Evolutionary conservation across 2,329 filamentous ascomycete genomes (phyloP), one percentile per base, ranked within the genome.

Genomic region (Verticillium longisporum): DNA sequence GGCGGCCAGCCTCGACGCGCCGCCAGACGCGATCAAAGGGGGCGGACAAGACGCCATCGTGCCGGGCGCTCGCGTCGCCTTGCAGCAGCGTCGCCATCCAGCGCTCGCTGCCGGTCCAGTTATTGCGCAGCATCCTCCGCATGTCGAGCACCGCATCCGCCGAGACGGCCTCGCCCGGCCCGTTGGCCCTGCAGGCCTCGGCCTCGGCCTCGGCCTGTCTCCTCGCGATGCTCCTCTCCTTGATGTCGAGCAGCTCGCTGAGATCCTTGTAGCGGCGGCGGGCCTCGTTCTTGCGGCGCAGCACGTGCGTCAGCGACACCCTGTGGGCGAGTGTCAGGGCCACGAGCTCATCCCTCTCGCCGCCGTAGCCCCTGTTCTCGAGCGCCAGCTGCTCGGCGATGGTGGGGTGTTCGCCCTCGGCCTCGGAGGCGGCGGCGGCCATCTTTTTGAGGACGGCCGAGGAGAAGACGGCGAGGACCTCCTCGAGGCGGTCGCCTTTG

Each of bases 401-500:
- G 10, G 83, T 79, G 50, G 78, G 76, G 58, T 78, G 70, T n/a
- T 72, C 66, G 41, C 72, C 68, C 45, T 74, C 71, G 41, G 75
- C 73, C 21, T 73, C 71, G 50, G 72, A 67, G 45, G 77, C 71
- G 53, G 77, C 75, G 0, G 80, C 77, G 1, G 90, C 75, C 1
- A 84, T 74, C 69, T 88, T 92, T 69, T 90, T 90, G 64, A 98
- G 73, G 0, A 97, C 92, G 0, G 87, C 84, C 14, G 90, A 90
- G 1, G 94, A 97, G 68, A 99, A 96, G 0, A 86, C 81, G 3
- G 91, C 86, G 33, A 98, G 80, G 1, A 97, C 78, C 70, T 99
- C 95, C 71, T 93, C 92, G 60, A 98, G 85, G 65, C 91, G 88
- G 60, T 97, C 92, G 6, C 94, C 94, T 66, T 90, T 93, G 76